Percentiles rank a stretch among this genome's conserved stretches.
Conservation (phyloP, 352 stramenopile genomes). For the Pythium utonaiense region DNA sequence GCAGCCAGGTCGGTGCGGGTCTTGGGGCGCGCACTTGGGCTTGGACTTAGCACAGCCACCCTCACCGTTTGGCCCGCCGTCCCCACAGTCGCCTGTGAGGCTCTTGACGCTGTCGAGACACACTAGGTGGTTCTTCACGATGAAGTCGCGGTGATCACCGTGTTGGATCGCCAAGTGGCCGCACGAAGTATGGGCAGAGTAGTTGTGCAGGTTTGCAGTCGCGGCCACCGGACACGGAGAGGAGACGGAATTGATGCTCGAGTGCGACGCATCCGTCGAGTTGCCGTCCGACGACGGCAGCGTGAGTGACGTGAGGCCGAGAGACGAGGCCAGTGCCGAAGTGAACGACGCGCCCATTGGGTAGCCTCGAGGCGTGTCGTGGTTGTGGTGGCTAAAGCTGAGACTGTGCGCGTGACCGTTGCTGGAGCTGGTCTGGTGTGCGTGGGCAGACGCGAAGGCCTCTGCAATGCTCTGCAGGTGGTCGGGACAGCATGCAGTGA, state of each 20-base stretch:
- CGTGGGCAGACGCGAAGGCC: constrained; percentile 7
- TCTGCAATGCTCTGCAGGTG: constrained; percentile 19
- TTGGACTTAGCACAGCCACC: constrained; percentile 13
- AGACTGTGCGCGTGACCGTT: background rate
- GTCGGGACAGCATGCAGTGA: constrained; percentile 12
- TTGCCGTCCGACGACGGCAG: background rate
- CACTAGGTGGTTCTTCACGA: constrained; percentile 80
- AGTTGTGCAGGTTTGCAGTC: constrained; percentile 43
- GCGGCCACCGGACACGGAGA: constrained; percentile 21
- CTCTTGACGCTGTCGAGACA: constrained; percentile 69
- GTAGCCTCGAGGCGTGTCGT: background rate
- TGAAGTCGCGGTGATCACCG: constrained; percentile 75
- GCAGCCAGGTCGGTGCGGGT: constrained; percentile 61
- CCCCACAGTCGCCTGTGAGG: constrained; percentile 32
- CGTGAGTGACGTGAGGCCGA: background rate
- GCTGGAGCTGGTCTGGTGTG: background rate
- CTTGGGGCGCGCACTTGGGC: constrained; percentile 25
- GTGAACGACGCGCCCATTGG: constrained; percentile 1
- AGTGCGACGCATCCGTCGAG: background rate
- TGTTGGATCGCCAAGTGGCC: constrained; percentile 76
- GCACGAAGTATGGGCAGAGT: constrained; percentile 60
- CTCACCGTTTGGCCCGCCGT: constrained; percentile 9
- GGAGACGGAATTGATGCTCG: background rate
- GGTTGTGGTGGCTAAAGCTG: background rate
- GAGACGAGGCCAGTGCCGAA: background rate